These are phyloP conservation scores for Dictyostelium purpureum DNA, from an alignment of 78 protist genomes.

Conservation along the genomic window DNA sequence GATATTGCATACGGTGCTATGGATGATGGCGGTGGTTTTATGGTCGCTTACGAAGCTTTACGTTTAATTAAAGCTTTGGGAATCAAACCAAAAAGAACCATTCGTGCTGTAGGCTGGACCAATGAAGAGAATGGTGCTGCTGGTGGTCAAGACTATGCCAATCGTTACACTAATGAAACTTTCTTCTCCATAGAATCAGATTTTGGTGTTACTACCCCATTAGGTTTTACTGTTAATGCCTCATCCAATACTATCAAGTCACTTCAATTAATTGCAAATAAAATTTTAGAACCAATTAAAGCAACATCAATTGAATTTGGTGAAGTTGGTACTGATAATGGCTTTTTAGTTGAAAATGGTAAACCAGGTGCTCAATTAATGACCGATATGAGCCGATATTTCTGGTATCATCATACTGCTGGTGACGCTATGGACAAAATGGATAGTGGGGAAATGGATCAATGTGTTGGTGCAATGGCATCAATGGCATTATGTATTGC, in stretches of 20 bases:
- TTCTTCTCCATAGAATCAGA: conserved; percentile 82
- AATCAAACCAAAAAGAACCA: conserved; percentile 85
- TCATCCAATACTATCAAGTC: neutral
- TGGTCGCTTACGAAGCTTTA: conserved; percentile 82
- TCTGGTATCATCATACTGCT: conserved; percentile 86
- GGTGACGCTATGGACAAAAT: conserved; percentile 85
- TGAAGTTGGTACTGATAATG: conserved; percentile 71
- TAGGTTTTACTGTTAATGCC: conserved; percentile 45
- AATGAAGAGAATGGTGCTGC: conserved; percentile 86
- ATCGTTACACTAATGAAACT: conserved; percentile 15
- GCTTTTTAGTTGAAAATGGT: conserved; percentile 15
- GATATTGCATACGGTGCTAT: conserved; percentile 89
- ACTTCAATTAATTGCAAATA: conserved; percentile 5
- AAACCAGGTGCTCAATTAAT: conserved; percentile 61
- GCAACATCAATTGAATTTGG: neutral
- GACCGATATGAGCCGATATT: conserved; percentile 54
- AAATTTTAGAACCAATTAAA: conserved; percentile 1
- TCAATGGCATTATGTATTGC: conserved; percentile 59
- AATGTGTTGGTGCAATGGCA: conserved; percentile 81
- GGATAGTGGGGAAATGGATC: conserved; percentile 38
- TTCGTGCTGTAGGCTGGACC: conserved; percentile 83
- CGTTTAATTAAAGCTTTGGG: conserved; percentile 49
- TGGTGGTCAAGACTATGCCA: conserved; percentile 73
- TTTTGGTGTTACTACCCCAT: conserved; percentile 73
- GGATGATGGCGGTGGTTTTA: conserved; percentile 87